These are phyloP conservation scores for Cadophora luteo-olivacea DNA, from an alignment of 2,329 filamentous ascomycete genomes.

Conservation along the genomic window DNA sequence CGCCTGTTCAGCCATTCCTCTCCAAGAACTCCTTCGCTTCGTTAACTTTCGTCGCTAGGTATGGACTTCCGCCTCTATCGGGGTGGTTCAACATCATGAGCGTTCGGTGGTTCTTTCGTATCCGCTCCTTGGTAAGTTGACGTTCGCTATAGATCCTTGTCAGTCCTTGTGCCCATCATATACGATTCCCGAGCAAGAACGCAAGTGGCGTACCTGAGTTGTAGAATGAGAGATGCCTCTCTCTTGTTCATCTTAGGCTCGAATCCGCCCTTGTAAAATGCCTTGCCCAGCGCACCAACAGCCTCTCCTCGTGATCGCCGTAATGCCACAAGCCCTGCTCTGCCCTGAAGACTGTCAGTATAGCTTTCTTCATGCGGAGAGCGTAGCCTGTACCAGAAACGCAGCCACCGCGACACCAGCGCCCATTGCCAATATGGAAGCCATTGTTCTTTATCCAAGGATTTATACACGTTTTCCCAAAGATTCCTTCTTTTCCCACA, in stretches of 20 bases:
- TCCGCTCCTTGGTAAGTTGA: slow-evolving; percentile 85
- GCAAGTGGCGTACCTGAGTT: slow-evolving; percentile 72
- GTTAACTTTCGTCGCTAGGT: slow-evolving; percentile 96
- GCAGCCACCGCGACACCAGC: slow-evolving; percentile 69
- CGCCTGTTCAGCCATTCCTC: slow-evolving; percentile 57
- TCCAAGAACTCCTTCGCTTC: slow-evolving; percentile 97
- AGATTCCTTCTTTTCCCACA: background rate
- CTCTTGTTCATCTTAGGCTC: slow-evolving; percentile 92
- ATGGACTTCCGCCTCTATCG: slow-evolving; percentile 94
- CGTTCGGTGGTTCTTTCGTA: slow-evolving; percentile 93
- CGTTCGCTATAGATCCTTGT: slow-evolving; percentile 69
- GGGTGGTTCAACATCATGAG: slow-evolving; percentile 98
- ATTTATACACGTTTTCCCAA: background rate
- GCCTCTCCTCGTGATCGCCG: slow-evolving; percentile 78
- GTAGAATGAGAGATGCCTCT: slow-evolving; percentile 89
- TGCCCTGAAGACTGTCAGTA: slow-evolving; percentile 65
- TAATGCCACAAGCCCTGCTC: slow-evolving; percentile 89
- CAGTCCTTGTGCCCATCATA: background rate
- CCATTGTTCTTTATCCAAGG: slow-evolving; percentile 52
- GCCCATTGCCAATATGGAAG: slow-evolving; percentile 64
- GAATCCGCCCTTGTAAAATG: slow-evolving; percentile 99
- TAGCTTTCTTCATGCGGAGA: slow-evolving; percentile 11
- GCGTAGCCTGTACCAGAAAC: slow-evolving; percentile 59
- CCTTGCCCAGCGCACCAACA: slow-evolving; percentile 81
- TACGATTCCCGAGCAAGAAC: background rate